phyloP scores from a whole-genome alignment of 1,284 basidiomycete genomes.

The Cryptococcus deneoformans region DNA sequence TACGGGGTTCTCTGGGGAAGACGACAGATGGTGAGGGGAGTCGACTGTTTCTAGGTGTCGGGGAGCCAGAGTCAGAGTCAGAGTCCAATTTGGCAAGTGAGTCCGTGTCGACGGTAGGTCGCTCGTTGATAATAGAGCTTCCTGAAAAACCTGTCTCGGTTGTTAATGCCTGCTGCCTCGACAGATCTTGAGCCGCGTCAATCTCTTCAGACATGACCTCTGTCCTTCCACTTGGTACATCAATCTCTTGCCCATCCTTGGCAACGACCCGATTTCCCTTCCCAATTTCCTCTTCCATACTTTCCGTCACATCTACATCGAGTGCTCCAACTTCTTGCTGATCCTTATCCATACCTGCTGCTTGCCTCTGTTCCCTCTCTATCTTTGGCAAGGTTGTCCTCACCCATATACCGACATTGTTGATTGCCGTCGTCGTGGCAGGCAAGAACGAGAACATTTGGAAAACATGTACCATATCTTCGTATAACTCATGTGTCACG shows the following conservation, averaged over 20 bases:
- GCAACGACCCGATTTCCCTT: constrained; percentile 12
- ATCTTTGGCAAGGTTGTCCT: constrained; percentile 64
- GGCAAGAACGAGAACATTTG: constrained; percentile 83
- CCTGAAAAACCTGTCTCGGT: too few species aligned
- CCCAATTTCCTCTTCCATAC: constrained; percentile 17
- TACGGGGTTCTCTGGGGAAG: not conserved
- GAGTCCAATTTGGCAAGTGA: constrained; percentile 15
- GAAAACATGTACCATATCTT: constrained; percentile 90
- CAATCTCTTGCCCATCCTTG: constrained; percentile 15
- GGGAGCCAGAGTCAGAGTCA: constrained; percentile 16
- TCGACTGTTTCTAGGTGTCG: constrained; percentile 13
- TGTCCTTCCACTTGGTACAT: constrained; percentile 2
- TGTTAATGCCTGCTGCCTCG: not conserved
- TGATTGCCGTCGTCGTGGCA: constrained; percentile 67
- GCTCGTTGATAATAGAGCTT: too few species aligned
- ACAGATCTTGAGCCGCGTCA: constrained; percentile 1
- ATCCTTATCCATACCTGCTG: not conserved
- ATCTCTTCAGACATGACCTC: constrained; percentile 8
- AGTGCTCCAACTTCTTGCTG: constrained; percentile 5
- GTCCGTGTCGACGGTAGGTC: constrained; percentile 22
- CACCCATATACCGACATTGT: constrained; percentile 58
- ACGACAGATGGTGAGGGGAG: not conserved
- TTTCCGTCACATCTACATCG: constrained; percentile 11
- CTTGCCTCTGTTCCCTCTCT: constrained; percentile 26
- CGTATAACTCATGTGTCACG: constrained; percentile 88